Evolutionary conservation across 1,284 basidiomycete genomes (phyloP).

Genomic region (Ceratorhiza oryzae-sativae): DNA sequence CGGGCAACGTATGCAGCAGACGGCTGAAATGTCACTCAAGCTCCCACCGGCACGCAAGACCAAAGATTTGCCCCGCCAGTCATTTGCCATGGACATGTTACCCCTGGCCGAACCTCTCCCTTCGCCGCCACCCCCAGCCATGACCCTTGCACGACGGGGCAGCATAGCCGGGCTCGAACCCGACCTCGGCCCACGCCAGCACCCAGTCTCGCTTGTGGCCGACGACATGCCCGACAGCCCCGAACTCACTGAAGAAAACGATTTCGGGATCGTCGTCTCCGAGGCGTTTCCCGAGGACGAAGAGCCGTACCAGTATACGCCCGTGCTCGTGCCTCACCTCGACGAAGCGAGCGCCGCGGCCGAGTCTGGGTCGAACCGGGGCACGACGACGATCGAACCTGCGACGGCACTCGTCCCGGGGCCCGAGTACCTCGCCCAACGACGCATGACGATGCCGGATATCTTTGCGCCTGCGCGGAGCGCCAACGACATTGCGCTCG

Average conservation of each 20-base stretch:
- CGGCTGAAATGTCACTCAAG: neutral
- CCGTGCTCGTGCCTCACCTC: neutral
- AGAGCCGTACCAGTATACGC: neutral
- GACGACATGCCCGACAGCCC: slow-evolving; percentile 22
- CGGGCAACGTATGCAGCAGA: neutral
- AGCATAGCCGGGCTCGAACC: neutral
- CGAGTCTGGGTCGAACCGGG: neutral
- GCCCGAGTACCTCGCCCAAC: slow-evolving; percentile 11
- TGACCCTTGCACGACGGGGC: slow-evolving; percentile 1
- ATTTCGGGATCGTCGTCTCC: slow-evolving; percentile 34
- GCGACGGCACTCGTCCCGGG: neutral
- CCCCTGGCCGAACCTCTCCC: neutral
- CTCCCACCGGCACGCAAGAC: slow-evolving; percentile 22
- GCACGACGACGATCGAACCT: neutral
- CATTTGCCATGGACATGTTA: slow-evolving; percentile 2
- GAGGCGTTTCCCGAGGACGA: slow-evolving; percentile 33
- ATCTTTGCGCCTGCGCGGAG: neutral
- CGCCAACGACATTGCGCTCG: neutral
- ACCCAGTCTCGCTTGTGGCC: neutral
- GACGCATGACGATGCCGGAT: slow-evolving; percentile 6
- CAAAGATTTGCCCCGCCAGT: slow-evolving; percentile 18
- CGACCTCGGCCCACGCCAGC: neutral
- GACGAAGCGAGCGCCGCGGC: neutral
- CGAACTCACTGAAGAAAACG: slow-evolving; percentile 31
- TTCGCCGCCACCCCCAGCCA: neutral